phyloP scores from a whole-genome alignment of 1,284 basidiomycete genomes.

The Erythrobasidium hasegawianum region DNA sequence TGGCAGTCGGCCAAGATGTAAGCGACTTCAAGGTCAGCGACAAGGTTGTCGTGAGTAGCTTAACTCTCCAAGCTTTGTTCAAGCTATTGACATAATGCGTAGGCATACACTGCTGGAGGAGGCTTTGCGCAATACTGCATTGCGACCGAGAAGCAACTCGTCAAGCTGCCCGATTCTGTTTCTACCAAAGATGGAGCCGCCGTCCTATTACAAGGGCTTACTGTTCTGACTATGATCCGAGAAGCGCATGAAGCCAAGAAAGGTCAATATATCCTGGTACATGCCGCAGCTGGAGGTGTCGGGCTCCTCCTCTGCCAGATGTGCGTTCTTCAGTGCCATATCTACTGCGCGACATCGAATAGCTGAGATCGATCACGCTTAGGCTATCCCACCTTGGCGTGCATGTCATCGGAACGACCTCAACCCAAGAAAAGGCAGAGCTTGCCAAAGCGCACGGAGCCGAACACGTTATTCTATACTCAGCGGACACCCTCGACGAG shows the following conservation, averaged over 20 bases:
- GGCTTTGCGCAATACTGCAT: constrained; percentile 73
- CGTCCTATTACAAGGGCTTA: constrained; percentile 69
- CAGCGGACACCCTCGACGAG: constrained; percentile 63
- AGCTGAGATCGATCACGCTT: too few species aligned
- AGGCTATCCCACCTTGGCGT: constrained; percentile 59
- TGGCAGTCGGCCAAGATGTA: constrained; percentile 50
- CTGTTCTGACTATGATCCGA: constrained; percentile 70
- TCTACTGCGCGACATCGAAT: too few species aligned
- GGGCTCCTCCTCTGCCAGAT: constrained; percentile 56
- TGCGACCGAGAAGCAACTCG: constrained; percentile 62
- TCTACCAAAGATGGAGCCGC: constrained; percentile 66
- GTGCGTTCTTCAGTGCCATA: too few species aligned
- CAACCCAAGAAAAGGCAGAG: constrained; percentile 74
- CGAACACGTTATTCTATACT: constrained; percentile 78
- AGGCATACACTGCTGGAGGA: constrained; percentile 55
- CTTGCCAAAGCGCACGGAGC: constrained; percentile 76
- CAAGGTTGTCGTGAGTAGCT: constrained; percentile 52
- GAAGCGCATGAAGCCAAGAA: constrained; percentile 77
- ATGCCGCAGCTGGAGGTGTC: constrained; percentile 80
- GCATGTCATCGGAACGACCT: constrained; percentile 90
- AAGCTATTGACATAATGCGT: too few species aligned
- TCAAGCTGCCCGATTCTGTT: constrained; percentile 52
- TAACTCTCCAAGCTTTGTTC: background rate
- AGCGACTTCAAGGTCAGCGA: constrained; percentile 57
- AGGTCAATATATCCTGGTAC: constrained; percentile 58